These are phyloP conservation scores for Dysphania ambrosioides DNA, from an alignment of 148 eudicot species.

Conservation along the genomic window DNA sequence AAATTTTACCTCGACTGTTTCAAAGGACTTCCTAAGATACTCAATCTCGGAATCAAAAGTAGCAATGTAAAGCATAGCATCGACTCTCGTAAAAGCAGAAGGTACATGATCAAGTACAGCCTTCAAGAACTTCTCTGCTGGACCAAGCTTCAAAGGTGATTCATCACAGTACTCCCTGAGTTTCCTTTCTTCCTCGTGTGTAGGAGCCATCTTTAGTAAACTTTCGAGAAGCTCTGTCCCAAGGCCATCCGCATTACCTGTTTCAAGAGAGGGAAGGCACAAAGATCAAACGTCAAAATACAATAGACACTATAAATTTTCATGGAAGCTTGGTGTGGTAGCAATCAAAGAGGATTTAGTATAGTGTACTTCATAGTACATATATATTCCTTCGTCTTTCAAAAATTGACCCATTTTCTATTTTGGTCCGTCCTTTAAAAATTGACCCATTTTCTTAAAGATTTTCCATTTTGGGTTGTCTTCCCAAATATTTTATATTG, in stretches of 20 bases:
- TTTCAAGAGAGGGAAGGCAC: neutral
- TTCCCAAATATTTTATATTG: no score
- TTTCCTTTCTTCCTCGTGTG: conserved; percentile 71
- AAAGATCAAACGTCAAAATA: neutral
- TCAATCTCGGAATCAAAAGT: conserved; percentile 83
- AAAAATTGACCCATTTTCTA: no score
- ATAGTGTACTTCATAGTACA: no score
- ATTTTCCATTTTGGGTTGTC: no score
- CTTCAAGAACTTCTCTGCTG: conserved; percentile 85
- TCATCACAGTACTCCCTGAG: conserved; percentile 61
- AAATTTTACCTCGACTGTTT: conserved; percentile 64
- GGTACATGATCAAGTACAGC: conserved; percentile 69
- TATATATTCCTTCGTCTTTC: no score
- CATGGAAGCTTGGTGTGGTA: neutral
- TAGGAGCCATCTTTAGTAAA: conserved; percentile 87
- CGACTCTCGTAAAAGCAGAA: conserved; percentile 75
- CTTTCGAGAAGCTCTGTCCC: conserved; percentile 85
- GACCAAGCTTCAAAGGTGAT: conserved; percentile 67
- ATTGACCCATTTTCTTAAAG: no score
- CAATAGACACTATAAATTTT: neutral
- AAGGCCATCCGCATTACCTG: conserved; percentile 70
- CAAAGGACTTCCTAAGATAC: conserved; percentile 70
- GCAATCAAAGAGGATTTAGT: neutral
- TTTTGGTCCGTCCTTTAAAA: no score
- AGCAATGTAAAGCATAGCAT: conserved; percentile 79